Percentiles rank a stretch among this genome's conserved stretches.
phyloP scores from a whole-genome alignment of 225 moss, liverwort and hornwort genomes.

The Physcomitrellopsis africana region DNA sequence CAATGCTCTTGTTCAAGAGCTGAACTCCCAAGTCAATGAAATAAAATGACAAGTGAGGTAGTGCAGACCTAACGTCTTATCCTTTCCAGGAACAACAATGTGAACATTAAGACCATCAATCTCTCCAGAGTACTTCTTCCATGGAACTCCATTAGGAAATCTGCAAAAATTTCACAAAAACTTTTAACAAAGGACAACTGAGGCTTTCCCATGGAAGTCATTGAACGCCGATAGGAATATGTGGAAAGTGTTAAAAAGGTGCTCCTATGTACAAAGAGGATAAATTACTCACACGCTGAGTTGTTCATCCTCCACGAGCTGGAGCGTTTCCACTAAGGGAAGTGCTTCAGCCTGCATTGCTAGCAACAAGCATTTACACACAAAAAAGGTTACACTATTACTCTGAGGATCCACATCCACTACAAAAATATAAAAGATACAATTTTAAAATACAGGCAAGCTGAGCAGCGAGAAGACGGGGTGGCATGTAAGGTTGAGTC shows the following conservation, averaged over 20 bases:
- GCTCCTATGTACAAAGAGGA: not conserved
- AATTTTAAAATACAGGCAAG: not conserved
- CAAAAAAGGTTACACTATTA: not conserved
- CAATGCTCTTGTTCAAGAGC: not conserved
- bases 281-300: slow-evolving; percentile 16
- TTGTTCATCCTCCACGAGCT: slow-evolving; percentile 29
- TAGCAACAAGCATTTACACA: slow-evolving; percentile 21
- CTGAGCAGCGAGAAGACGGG: not conserved
- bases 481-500: not conserved
- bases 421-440: not conserved
- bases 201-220: not conserved
- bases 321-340: slow-evolving; percentile 32
- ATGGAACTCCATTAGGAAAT: slow-evolving; percentile 56
- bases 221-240: not conserved
- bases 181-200: not conserved
- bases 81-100: slow-evolving; percentile 60
- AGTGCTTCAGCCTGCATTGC: slow-evolving; percentile 48
- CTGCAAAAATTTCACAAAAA: slow-evolving; percentile 30
- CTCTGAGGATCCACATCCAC: not conserved
- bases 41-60: not conserved
- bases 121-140: slow-evolving; percentile 59
- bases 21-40: not conserved
- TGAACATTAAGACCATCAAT: slow-evolving; percentile 52
- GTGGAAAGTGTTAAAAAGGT: not conserved
- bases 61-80: slow-evolving; percentile 45